Evolutionary conservation across 371 early-diverging fungal species (phyloP), one percentile per base, ranked within the genome.

Genomic region (Syncephalastrum contaminatum): DNA sequence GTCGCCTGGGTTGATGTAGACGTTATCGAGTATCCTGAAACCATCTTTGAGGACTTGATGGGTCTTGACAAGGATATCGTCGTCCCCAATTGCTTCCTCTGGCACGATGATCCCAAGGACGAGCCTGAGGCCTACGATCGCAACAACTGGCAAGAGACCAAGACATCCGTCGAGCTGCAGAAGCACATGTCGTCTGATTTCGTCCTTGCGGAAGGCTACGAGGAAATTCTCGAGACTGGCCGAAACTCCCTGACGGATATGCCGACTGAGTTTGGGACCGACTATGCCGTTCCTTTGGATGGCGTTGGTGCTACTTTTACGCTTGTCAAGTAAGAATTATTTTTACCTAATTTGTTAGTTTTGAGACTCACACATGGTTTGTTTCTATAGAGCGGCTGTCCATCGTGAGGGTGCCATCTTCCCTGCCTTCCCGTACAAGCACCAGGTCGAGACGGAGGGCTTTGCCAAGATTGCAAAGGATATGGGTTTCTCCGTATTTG

Each of bases 361-460:
- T 10, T 8, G 36, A 30, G 36, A 30, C 36, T 30, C 10, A 30
- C 25, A 25, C 24, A 30, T 30, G 36, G 2, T 30, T 30, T 30
- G 25, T 30, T 30, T 12, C 12, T 30, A 30, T 12, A 30, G 36
- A 48, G 84, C 88, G 5, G 62, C 73, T 27, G 85, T 90, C 5
- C 88, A 88, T 56, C 80, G 87, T 15, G 76, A 78, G 36, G 89
- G 88, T 15, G 81, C 85, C 46, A 75, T 69, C n/a, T 89, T 89
- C 57, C 89, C 88, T 13, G 62, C 85, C 1, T 77, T 72, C 53
- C 73, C 80, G 24, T 74, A 83, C 40, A 72, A 83, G 46, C 88
- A 88, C 62, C 81, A 83, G 55, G 83, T 88, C 7, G 89, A 90
- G 64, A 90, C 89, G 6, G 90, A 89, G 71, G 90, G 90, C 0